Base-by-base conservation (phyloP, 495 filamentous ascomycete genomes). In the Penicillium paxilli region DNA sequence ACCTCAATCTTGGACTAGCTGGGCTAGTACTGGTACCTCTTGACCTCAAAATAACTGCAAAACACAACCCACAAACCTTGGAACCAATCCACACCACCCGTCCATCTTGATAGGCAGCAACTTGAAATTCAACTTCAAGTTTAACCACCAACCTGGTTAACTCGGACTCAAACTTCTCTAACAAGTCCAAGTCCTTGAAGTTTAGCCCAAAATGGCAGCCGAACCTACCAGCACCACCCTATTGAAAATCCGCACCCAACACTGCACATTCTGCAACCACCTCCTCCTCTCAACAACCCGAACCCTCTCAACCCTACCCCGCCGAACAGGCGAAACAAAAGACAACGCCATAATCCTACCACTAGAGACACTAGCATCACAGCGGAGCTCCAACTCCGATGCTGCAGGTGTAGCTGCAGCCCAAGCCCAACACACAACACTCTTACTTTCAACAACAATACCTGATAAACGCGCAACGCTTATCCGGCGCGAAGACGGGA, bases 221-320 rank as follows among this genome's bases (percentile, higher is more conserved):
- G 3, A 12, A 37, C 4, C 33, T 6, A 21, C 17, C 38, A 4
- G 1, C 0, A 0, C 38, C 17, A 42, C 26, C 47, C 32, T 47
- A 21, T 64, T 70, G 56, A 69, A 68, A 62, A 76, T 84, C 59
- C 73, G 77, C 63, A 88, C 86, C 46, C 87, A 88, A 76, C 88
- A 91, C 75, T 90, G 87, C 78, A 75, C 70, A 35, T 80, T 85
- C 76, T 91, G 88, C 80, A 83, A 75, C 37, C 80, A 87, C 63
- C 83, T 89, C 64, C 73, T 91, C 40, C 76, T 91, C 50, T 82
- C 87, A 16, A 85, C 80, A 42, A 88, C 85, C 4, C 78, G 84
- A 53, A 49, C 64, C 16, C 66, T 90, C 49, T 37, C 68, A 11
- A 30, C 65, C 3, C 83, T 90, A 26, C 83, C 84, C 1, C 73